phyloP scores from a whole-genome alignment of 495 filamentous ascomycete species.

The Talaromyces thailandensis region DNA sequence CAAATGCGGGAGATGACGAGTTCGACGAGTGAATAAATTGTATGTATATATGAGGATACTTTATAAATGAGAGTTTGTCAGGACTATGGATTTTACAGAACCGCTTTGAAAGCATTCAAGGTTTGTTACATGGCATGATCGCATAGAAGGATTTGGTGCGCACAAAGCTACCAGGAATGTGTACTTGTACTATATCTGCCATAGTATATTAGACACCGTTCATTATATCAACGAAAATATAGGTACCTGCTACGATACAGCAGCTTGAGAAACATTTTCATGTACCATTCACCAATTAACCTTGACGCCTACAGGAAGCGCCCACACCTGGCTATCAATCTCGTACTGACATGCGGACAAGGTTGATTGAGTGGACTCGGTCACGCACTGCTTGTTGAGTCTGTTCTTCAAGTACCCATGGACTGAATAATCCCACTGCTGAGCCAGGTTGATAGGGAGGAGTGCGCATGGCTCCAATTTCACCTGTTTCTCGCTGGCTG shows the following conservation, averaged over 20 bases:
- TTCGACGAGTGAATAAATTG: too few species aligned
- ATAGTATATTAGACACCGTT: background rate
- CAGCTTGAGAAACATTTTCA: background rate
- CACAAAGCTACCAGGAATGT: background rate
- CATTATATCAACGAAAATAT: background rate
- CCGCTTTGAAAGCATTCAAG: background rate
- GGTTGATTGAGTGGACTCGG: background rate
- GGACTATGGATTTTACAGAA: background rate
- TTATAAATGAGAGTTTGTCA: background rate
- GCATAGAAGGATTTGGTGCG: background rate
- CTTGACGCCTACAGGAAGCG: conserved; percentile 4
- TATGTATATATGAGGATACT: background rate
- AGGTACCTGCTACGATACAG: background rate
- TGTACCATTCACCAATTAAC: conserved; percentile 2
- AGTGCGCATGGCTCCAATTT: background rate
- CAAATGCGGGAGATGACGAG: too few species aligned
- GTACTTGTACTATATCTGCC: background rate
- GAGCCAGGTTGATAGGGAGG: background rate
- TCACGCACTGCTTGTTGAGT: background rate
- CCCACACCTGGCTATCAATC: conserved; percentile 7
- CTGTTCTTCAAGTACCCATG: conserved; percentile 5
- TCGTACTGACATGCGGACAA: background rate
- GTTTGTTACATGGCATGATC: background rate
- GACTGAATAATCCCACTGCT: conserved; percentile 7
- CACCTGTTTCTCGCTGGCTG: background rate